A percentile compares a stretch with the other conserved stretches of the same genome.
These are phyloP conservation scores for Ophiocordyceps unilateralis DNA, from an alignment of 2,329 filamentous ascomycete genomes.

Conservation along the genomic window DNA sequence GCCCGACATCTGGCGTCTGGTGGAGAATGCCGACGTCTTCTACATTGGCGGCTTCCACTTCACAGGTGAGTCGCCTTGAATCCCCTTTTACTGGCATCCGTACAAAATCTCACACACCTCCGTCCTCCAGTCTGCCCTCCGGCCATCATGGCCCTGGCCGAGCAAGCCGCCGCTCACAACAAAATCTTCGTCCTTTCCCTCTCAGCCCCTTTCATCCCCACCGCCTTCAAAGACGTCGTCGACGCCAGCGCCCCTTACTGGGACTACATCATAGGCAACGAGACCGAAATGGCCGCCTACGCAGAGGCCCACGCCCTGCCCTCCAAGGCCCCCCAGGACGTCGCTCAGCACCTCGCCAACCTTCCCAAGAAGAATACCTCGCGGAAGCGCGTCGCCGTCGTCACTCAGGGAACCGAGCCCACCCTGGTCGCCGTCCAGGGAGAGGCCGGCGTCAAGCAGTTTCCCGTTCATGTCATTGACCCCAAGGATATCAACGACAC, in stretches of 20 bases:
- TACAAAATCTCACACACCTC: not conserved
- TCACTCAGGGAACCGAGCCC: conserved; percentile 88
- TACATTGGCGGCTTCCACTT: conserved; percentile 96
- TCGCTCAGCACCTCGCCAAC: conserved; percentile 71
- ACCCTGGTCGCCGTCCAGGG: conserved; percentile 70
- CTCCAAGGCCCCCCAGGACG: conserved; percentile 64
- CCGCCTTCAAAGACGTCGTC: conserved; percentile 95
- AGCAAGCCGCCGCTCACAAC: conserved; percentile 77
- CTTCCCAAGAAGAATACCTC: conserved; percentile 83
- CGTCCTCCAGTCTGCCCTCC: conserved; percentile 54
- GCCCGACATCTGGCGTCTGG: conserved; percentile 80
- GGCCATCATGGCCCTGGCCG: conserved; percentile 73
- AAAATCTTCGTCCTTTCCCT: conserved; percentile 87
- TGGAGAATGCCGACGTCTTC: conserved; percentile 73
- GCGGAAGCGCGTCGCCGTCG: conserved; percentile 70
- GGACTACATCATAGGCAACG: conserved; percentile 93
- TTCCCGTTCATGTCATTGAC: conserved; percentile 64
- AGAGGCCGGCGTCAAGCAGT: conserved; percentile 54
- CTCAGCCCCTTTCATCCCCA: conserved; percentile 85
- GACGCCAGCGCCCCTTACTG: conserved; percentile 79
- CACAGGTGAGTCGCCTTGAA: conserved; percentile 35
- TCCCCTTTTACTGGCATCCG: not conserved
- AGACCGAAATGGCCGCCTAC: conserved; percentile 82
- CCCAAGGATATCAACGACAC: conserved; percentile 78
- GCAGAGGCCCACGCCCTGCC: conserved; percentile 63